phyloP scores from a whole-genome alignment of 1,284 basidiomycete species.

The Sporisorium scitamineum region DNA sequence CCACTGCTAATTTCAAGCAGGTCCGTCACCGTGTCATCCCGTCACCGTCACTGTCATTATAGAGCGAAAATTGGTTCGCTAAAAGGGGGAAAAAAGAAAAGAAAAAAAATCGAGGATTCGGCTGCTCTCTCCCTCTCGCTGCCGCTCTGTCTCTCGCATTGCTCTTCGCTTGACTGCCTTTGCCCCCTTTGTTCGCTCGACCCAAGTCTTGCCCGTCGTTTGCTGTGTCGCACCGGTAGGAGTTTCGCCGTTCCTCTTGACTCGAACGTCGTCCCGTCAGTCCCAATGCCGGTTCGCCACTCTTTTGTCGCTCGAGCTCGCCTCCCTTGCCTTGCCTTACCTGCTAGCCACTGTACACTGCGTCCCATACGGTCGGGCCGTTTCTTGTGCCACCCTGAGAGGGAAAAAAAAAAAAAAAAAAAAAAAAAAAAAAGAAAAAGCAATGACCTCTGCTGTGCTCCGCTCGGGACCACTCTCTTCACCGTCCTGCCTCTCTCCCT shows the following conservation, averaged over 20 bases:
- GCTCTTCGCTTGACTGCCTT: background rate
- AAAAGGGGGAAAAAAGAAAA: too few relatives aligned
- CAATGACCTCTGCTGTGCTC: too few relatives aligned
- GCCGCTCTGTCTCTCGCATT: background rate
- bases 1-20: too few relatives aligned
- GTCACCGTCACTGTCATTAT: too few relatives aligned
- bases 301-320: background rate
- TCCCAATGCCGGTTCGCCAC: too few relatives aligned
- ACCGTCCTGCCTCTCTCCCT: background rate
- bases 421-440: too few relatives aligned
- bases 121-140: background rate
- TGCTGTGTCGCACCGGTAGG: background rate
- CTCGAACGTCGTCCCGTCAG: too few relatives aligned
- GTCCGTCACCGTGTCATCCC: too few relatives aligned
- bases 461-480: background rate
- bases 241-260: background rate
- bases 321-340: background rate
- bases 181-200: background rate
- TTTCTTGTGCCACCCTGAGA: background rate
- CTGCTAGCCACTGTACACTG: too few relatives aligned
- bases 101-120: background rate
- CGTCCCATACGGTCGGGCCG: slow-evolving; percentile 1
- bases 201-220: background rate
- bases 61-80: too few relatives aligned
- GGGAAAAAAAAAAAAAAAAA: too few relatives aligned